Base-by-base conservation (phyloP, 164 flowering plant genomes). In the Vitis rotundifolia region DNA sequence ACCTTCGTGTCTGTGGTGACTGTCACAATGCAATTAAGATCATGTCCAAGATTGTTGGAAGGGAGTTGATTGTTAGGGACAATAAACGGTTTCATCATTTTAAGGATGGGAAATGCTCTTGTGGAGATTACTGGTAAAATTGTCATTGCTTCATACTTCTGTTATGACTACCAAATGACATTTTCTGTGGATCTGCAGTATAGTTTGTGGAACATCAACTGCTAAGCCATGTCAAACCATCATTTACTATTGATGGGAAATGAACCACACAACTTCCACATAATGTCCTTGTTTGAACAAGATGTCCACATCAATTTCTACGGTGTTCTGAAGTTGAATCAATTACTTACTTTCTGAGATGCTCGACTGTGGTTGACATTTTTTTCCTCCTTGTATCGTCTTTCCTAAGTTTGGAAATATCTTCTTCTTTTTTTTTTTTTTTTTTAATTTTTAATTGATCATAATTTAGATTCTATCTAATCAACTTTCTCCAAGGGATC, bases 1-100 rank as follows among this genome's bases (percentile, higher is more conserved):
- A 92, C 71, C 91, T 92, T 3, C 87, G 96, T 9, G 79, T 92
- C 3, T 92, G 97, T 60, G 93, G 93, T 61, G 97, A 91, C 65
- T 91, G 97, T 69, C 97, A 92, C 78, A 92, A 92, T 78, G 92
- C 92, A 48, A 92, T 91, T 74, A 92, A 92, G 82, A 88, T 92
- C 81, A 92, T 92, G 94, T 85, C 97, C 5, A 86, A 73, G 78
- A 89, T 90, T 69, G 96, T 92, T 22, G 96, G 97, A 13, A 80
- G 96, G 73, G 96, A 92, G 76, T 76, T 92, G 67, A 92, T 92
- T 82, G 96, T 92, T 5, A 83, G 97, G 67, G 97, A 92, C 70
- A 92, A 92, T 73, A 92, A 92, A 60, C 69, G 97, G 70, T 91
- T 91, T 70, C 97, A 91, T 77, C 94, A 90, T 80, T 91, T 91